Conservation (phyloP, 768 basidiomycete species). For the Sistotremastrum suecicum region DNA sequence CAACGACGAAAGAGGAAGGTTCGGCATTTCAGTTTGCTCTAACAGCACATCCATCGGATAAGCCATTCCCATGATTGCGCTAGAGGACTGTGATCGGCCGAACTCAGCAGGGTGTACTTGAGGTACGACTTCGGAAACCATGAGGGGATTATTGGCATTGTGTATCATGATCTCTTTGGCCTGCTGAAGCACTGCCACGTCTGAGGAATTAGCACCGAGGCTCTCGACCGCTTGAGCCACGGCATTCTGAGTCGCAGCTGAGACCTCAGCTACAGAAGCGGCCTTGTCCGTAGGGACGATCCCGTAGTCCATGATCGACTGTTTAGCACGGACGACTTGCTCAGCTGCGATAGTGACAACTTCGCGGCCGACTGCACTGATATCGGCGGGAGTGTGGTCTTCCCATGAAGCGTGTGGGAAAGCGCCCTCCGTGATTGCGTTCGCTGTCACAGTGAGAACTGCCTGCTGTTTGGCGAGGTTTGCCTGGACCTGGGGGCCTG, state of each 20-base stretch:
- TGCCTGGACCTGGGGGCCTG: conserved; percentile 39
- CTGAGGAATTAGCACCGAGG: conserved; percentile 56
- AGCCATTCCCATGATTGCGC: no score
- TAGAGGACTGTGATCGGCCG: no score
- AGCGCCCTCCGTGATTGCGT: conserved; percentile 58
- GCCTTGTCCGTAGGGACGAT: conserved; percentile 17
- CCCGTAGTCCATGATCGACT: conserved; percentile 17
- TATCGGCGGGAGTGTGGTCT: conserved; percentile 30
- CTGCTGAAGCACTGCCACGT: conserved; percentile 44
- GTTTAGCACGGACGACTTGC: conserved; percentile 24
- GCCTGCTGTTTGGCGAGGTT: conserved; percentile 65
- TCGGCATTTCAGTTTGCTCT: no score
- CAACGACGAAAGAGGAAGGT: no score
- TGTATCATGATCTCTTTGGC: no score
- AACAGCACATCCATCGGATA: no score
- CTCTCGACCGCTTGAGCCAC: conserved; percentile 75
- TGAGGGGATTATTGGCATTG: no score
- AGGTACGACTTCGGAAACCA: no score
- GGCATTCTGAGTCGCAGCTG: conserved; percentile 55
- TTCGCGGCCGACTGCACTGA: conserved; percentile 68
- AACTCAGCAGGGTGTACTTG: no score
- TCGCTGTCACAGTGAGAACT: conserved; percentile 55
- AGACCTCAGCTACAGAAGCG: conserved; percentile 36
- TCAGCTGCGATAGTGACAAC: conserved; percentile 68
- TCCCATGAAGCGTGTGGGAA: conserved; percentile 33